Evolutionary conservation across 2,329 filamentous ascomycete genomes (phyloP), one percentile per base, ranked within the genome.

Genomic region (Chrysoporthe deuterocubensis): DNA sequence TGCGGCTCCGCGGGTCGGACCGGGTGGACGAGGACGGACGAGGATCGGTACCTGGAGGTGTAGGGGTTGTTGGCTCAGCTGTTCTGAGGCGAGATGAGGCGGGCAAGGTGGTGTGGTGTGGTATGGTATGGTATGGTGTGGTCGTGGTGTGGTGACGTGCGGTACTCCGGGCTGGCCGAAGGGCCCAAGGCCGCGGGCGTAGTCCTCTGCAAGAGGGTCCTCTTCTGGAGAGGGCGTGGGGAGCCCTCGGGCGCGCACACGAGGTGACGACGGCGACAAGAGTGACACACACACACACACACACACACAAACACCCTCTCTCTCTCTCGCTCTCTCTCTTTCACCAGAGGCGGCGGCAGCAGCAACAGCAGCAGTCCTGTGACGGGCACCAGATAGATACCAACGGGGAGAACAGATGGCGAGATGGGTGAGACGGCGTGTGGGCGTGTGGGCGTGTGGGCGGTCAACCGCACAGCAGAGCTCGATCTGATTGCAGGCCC

Each of bases 1-100:
- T 60, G 63, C 44, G 42, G 63, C 62, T 26, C 56, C 37, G 62
- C 43, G 64, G 59, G 63, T 43, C 37, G 63, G 44, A 54, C 58
- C 62, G 16, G 50, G 13, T 57, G 21, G 46, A 42, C 26, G 14
- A 21, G 42, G 18, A n/a, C 32, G 43, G 32, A 26, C 26, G 34
- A 26, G 42, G 37, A 32, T 44, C 8, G 32, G 32, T 42, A 40
- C 48, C n/a, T 21, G 34, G 18, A 42, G 56, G 56, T 58, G 37
- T 26, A 40, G 58, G 37, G 44, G 1, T 34, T 40, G 37, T 42
- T 42, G 26, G 37, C 44, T 48, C 50, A 34, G 32, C 26, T 21
- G 32, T 13, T 4, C 14, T 54, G 50, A 54, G 50, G 13, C 21
- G 48, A 32, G 43, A 14, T 54, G 50, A 54, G 21, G 13, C 11